Evolutionary conservation across 2,329 filamentous ascomycete genomes (phyloP).

Genomic region (Septoria linicola): DNA sequence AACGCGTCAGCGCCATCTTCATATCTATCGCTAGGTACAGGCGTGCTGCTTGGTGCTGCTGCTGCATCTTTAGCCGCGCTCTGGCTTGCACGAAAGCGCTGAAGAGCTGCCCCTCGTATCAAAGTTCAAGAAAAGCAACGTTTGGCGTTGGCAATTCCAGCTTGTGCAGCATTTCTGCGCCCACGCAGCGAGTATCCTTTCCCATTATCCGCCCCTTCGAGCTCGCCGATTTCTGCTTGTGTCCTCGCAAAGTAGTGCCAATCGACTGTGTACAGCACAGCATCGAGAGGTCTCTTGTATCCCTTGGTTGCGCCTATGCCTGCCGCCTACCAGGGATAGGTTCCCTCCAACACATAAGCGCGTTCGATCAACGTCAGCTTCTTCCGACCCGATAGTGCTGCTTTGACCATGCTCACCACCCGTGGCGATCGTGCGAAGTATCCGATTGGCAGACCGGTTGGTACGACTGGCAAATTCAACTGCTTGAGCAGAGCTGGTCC

Average conservation of each 20-base stretch:
- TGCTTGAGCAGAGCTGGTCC: background rate
- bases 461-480: background rate
- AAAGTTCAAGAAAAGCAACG: too few species aligned
- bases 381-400: background rate
- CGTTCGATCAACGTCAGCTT: background rate
- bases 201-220: too few species aligned
- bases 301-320: too few species aligned
- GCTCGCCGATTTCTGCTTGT: too few species aligned
- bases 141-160: too few species aligned
- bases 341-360: background rate
- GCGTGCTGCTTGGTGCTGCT: slow-evolving; percentile 9
- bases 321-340: background rate
- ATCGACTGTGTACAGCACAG: too few species aligned
- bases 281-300: too few species aligned
- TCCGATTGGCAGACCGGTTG: background rate
- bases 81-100: slow-evolving; percentile 5
- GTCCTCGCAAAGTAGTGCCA: too few species aligned
- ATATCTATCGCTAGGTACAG: slow-evolving; percentile 5
- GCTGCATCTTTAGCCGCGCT: background rate
- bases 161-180: too few species aligned
- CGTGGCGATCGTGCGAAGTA: background rate
- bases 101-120: background rate
- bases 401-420: background rate
- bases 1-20: background rate
- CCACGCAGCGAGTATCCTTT: too few species aligned